Evolutionary conservation across 2,329 filamentous ascomycete species (phyloP).

Genomic region (Knoxdaviesia proteae): DNA sequence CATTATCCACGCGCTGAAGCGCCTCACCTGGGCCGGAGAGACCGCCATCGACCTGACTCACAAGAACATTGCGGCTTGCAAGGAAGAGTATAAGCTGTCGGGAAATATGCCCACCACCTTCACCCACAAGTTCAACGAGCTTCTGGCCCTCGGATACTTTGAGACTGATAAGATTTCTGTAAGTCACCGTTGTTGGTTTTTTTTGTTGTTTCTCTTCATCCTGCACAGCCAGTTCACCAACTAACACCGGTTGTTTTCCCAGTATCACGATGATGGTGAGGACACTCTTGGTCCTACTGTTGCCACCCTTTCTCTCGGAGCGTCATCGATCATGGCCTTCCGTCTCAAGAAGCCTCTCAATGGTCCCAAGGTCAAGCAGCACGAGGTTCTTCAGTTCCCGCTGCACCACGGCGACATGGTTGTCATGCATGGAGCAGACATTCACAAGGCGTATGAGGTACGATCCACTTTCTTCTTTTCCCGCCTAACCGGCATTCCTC

Average conservation of each 20-base stretch:
- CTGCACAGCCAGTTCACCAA: not conserved
- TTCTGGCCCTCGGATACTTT: constrained; percentile 41
- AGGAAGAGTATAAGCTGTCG: not conserved
- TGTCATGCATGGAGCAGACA: constrained; percentile 37
- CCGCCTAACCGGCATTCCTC: not conserved
- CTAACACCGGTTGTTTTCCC: not conserved
- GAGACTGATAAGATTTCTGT: constrained; percentile 35
- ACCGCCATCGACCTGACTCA: constrained; percentile 14
- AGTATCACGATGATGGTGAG: constrained; percentile 50
- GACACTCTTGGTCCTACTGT: constrained; percentile 39
- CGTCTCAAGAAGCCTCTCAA: constrained; percentile 25
- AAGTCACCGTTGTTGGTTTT: constrained; percentile 7
- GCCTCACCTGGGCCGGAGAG: constrained; percentile 33
- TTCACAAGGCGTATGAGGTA: constrained; percentile 39
- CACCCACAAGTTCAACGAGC: constrained; percentile 35
- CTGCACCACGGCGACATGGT: constrained; percentile 43
- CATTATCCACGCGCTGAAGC: constrained; percentile 27
- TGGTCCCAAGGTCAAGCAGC: constrained; percentile 9
- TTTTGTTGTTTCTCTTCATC: not conserved
- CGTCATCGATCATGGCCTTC: constrained; percentile 34
- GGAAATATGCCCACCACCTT: not conserved
- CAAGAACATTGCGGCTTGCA: not conserved
- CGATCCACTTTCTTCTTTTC: not conserved
- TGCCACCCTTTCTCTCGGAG: constrained; percentile 38
- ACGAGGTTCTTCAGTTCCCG: constrained; percentile 14